Evolutionary conservation across 2,329 filamentous ascomycete genomes (phyloP).

Genomic region (Proliferodiscus dingleyae): DNA sequence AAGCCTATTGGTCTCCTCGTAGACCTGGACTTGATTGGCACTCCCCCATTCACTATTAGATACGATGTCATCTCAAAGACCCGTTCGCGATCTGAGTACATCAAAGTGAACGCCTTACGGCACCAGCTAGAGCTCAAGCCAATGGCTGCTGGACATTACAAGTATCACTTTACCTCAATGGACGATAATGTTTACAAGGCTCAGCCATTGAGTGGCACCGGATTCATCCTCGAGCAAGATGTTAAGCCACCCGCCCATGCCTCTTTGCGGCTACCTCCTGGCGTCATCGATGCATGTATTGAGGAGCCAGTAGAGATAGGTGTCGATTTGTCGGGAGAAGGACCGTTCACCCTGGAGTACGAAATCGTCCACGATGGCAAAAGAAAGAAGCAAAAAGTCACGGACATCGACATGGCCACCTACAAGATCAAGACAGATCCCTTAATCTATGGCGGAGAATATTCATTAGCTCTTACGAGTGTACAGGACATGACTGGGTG

Average conservation of each 20-base stretch:
- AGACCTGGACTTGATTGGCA: conserved; percentile 84
- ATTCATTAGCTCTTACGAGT: conserved; percentile 78
- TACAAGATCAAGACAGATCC: conserved; percentile 72
- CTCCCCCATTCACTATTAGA: conserved; percentile 79
- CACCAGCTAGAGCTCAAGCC: conserved; percentile 84
- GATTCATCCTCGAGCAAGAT: conserved; percentile 71
- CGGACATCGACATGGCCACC: conserved; percentile 55
- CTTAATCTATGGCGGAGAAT: conserved; percentile 79
- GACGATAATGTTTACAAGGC: conserved; percentile 76
- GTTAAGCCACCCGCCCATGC: conserved; percentile 91
- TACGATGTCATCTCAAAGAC: conserved; percentile 67
- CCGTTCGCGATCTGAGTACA: conserved; percentile 39
- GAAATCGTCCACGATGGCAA: conserved; percentile 88
- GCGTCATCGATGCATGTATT: conserved; percentile 67
- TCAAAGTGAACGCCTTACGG: conserved; percentile 64
- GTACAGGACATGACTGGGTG: conserved; percentile 84
- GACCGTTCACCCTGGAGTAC: conserved; percentile 86
- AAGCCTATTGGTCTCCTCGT: conserved; percentile 88
- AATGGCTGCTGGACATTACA: conserved; percentile 74
- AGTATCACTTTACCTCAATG: conserved; percentile 77
- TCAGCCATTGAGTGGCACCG: conserved; percentile 55
- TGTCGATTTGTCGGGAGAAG: conserved; percentile 72
- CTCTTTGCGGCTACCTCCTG: conserved; percentile 53
- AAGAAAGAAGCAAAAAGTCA: conserved; percentile 62
- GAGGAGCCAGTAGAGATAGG: conserved; percentile 74